Base-by-base conservation (phyloP, 148 eudicot species). In the Vaccinium vitisidaea region DNA sequence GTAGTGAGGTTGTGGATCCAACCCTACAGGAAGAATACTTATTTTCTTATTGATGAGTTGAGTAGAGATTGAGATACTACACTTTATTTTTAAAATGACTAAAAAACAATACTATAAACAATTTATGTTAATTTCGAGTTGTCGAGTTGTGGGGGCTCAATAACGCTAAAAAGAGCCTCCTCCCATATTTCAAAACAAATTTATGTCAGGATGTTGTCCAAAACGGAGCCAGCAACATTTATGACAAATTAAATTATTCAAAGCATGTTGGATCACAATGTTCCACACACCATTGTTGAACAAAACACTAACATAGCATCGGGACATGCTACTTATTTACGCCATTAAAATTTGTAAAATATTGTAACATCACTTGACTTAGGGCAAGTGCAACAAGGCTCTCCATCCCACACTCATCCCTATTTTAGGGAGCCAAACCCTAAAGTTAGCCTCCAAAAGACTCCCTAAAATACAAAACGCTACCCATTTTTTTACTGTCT, bases 141-240 rank as follows among this genome's bases (percentile, higher is more conserved):
- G 61, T 61, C 27, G n/a, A n/a, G n/a, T n/a, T n/a, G n/a, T n/a
- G 69, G 65, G 69, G 69, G 69, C 69, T 61, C 69, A 61, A 61
- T 61, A 61, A 61, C 25, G n/a, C 25, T 61, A 21, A 61, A 61
- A 61, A 61, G 69, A n/a, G 23, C 69, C 69, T 1, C 27, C 69
- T n/a, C 69, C 69, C 25, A 61, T 21, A 61, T 8, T 61, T 61
- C 69, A 61, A 61, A n/a, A n/a, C 69, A 61, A 7, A 9, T 9
- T 9, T 50, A 9, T 50, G 53, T 50, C 53, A 55, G 61, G n/a
- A 56, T 18, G n/a, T 16, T 56, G 61, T 56, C 61, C 5, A 15
- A 56, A 18, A 56, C 18, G 61, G n/a, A 55, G 59, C 59, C 59
- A 4, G 58, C 18, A 55, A 5, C 6, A 55, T 12, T 55, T 55